Evolutionary conservation across 345 rosid genomes (phyloP).

Genomic region (Eucalyptus erythrocorys): DNA sequence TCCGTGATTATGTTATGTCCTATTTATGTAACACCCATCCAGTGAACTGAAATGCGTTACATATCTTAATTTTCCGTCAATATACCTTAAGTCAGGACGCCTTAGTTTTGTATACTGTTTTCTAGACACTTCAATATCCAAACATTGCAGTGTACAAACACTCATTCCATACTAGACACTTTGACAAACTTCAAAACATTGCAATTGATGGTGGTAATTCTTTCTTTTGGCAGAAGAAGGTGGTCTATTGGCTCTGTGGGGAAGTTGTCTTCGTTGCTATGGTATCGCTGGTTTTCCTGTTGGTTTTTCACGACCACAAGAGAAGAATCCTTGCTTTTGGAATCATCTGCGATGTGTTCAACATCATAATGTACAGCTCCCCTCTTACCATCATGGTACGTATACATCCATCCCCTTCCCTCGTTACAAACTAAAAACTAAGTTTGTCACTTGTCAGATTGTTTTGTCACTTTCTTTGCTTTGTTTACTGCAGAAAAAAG

Average conservation of each 20-base stretch:
- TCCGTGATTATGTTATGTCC: background rate
- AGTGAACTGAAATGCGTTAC: background rate
- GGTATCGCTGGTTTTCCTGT: background rate
- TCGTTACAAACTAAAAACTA: background rate
- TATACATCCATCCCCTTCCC: background rate
- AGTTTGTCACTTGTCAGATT: background rate
- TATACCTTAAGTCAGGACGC: background rate
- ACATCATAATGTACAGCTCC: constrained; percentile 23
- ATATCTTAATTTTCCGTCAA: background rate
- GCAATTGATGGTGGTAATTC: background rate
- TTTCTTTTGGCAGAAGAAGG: constrained; percentile 7
- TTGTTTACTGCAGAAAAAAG: constrained; percentile 16
- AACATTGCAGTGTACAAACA: background rate
- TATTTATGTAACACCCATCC: background rate
- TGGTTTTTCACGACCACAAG: background rate
- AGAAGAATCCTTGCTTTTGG: constrained; percentile 12
- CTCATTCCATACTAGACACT: background rate
- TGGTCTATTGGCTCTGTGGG: background rate
- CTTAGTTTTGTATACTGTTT: background rate
- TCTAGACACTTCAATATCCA: background rate
- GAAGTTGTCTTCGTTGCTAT: constrained; percentile 1
- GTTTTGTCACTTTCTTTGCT: too few species aligned
- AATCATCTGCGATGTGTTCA: constrained; percentile 18
- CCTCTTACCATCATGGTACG: constrained; percentile 23
- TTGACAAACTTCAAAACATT: background rate